A percentile compares a stretch with the other conserved stretches of the same genome.
Conservation (phyloP, 129 eudicot species). For the Tanacetum coccineum region DNA sequence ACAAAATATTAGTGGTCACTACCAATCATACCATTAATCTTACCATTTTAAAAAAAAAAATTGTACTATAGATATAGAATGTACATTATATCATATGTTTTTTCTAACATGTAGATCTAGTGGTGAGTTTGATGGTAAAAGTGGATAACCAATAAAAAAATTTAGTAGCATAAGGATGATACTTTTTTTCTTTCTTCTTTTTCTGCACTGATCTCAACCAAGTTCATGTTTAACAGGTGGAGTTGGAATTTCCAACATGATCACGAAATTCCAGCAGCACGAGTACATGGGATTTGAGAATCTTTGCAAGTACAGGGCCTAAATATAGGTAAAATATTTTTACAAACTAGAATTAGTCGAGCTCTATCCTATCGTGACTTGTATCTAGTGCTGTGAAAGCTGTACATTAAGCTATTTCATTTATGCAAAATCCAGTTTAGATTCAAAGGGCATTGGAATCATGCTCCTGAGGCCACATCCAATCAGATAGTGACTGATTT, state of each 20-base stretch:
- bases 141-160: too few relatives aligned
- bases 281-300: conserved; percentile 96
- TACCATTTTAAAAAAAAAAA: too few relatives aligned
- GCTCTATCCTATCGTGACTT: conserved; percentile 1
- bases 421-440: conserved; percentile 14
- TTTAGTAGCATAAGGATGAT: too few relatives aligned
- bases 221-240: conserved; percentile 54
- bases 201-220: too few relatives aligned
- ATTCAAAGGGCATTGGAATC: not conserved
- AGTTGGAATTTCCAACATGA: conserved; percentile 88
- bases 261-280: conserved; percentile 55
- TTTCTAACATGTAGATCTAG: not conserved
- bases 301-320: conserved; percentile 74
- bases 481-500: too few relatives aligned
- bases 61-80: too few relatives aligned
- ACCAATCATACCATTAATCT: too few relatives aligned
- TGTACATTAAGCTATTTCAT: conserved; percentile 8
- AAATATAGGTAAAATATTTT: conserved; percentile 9
- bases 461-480: not conserved
- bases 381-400: not conserved
- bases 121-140: too few relatives aligned
- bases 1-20: too few relatives aligned
- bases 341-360: not conserved
- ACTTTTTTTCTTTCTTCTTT: too few relatives aligned
- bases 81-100: too few relatives aligned